Evolutionary conservation across 1,284 basidiomycete species (phyloP), one percentile per base, ranked within the genome.

Genomic region (Trametes sp.): DNA sequence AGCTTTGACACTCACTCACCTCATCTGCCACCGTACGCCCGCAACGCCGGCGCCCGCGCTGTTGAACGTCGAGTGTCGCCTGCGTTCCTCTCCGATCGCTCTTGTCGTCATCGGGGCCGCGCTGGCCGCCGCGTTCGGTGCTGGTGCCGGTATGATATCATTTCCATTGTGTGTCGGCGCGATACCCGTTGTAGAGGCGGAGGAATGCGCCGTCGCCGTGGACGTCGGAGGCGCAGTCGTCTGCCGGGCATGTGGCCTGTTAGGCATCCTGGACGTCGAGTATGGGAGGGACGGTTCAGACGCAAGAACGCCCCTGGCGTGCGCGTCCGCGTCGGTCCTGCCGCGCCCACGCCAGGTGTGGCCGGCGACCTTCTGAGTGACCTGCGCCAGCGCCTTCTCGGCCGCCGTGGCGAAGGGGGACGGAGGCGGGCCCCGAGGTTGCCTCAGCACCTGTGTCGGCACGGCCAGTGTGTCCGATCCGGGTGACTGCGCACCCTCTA

Each of bases 21-120:
- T 60, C 52, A 16, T 23, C 28, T 35, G 59, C 46, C 59, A 54
- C 35, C 59, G 52, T 45, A 11, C 23, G 28, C 29, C 26, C 5
- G 26, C 13, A 35, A 13, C 19, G 24, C 19, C 19, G 11, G 21
- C 44, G 10, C 44, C 35, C 11, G 11, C 28, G 10, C 38, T 38
- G 50, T 16, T 48, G 52, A 50, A 60, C 36, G 59, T 60, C n/a
- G 59, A 52, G 38, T 60, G 59, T 16, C 59, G 45, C 52, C 21
- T 54, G 35, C 29, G 59, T 13, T 54, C 35, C 24, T 29, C 44
- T 23, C 33, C 50, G 26, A 31, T 13, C 5, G n/a, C n/a, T n/a
- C n/a, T n/a, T n/a, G 41, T 14, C 23, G 6, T 23, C 7, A 9
- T 19, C 31, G n/a, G n/a, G n/a, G 11, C 19, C 24, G 31, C 19